Conservation (phyloP, 176 grass and related monocot species). For the Juncus effusus region DNA sequence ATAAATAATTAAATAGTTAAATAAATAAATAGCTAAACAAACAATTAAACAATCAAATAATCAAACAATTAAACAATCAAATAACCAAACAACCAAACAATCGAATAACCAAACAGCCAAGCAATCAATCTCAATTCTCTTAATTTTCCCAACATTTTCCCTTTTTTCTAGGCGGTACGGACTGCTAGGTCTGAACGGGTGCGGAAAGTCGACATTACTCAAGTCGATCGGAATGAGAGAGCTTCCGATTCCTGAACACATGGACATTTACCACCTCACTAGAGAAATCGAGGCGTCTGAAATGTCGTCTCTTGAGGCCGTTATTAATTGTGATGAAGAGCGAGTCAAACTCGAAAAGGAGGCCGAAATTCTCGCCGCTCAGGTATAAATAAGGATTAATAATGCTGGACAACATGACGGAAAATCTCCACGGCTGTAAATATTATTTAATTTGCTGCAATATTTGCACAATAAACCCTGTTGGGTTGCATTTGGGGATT, state of each 20-base stretch:
- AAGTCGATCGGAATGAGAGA: conserved; percentile 73
- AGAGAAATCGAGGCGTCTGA: conserved; percentile 94
- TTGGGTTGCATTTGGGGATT: no score
- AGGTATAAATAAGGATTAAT: conserved; percentile 27
- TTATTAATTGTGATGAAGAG: conserved; percentile 93
- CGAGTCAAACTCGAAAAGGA: conserved; percentile 82
- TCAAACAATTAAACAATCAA: no score
- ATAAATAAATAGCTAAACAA: no score
- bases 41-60: no score
- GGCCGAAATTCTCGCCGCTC: conserved; percentile 62
- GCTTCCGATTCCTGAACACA: conserved; percentile 91
- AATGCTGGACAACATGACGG: no score
- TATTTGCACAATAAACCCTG: no score
- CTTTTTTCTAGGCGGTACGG: conserved; percentile 65
- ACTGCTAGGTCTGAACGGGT: conserved; percentile 92
- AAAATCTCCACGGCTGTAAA: neutral
- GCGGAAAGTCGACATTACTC: conserved; percentile 96
- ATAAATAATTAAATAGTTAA: no score
- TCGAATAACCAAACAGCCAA: no score
- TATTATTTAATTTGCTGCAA: no score
- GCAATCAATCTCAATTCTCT: no score
- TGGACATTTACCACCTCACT: conserved; percentile 88
- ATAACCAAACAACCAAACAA: no score
- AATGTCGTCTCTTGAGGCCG: conserved; percentile 83
- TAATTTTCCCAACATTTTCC: conserved; percentile 1